Conservation (phyloP, 2,329 filamentous ascomycete genomes). For the Bertia moriformis region DNA sequence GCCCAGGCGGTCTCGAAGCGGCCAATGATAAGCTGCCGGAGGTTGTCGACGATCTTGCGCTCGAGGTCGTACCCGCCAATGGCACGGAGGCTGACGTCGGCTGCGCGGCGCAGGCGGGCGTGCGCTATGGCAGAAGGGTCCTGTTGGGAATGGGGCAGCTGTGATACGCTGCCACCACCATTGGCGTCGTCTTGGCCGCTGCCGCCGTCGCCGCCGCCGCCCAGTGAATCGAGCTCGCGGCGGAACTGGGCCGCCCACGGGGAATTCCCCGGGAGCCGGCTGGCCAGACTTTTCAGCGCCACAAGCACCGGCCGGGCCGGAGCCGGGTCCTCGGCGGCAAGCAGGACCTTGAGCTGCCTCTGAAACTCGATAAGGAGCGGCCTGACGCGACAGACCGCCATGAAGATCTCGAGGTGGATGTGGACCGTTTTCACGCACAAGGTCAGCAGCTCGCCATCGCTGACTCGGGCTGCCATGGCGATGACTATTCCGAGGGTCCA, state of each 20-base stretch:
- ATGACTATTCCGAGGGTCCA: slow-evolving; percentile 65
- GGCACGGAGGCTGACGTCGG: too few relatives aligned
- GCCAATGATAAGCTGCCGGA: neutral
- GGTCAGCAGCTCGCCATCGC: neutral
- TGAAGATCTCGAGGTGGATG: neutral
- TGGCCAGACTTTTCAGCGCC: neutral
- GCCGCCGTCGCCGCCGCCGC: neutral
- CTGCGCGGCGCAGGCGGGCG: too few relatives aligned
- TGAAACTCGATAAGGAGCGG: too few relatives aligned
- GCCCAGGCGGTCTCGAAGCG: neutral
- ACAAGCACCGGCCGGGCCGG: neutral
- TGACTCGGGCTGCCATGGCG: slow-evolving; percentile 15
- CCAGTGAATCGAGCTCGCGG: neutral
- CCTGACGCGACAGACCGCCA: too few relatives aligned
- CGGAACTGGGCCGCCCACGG: neutral
- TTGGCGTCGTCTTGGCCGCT: neutral
- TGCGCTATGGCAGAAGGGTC: too few relatives aligned
- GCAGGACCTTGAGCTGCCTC: neutral
- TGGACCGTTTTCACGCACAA: neutral
- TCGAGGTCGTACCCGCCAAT: neutral
- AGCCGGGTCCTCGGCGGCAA: neutral
- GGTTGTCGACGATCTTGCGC: neutral
- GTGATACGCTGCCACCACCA: neutral
- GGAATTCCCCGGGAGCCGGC: too few relatives aligned
- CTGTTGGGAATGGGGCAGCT: neutral